Evolutionary conservation across 306 rosid genomes (phyloP).

Genomic region (Mimosa bimucronata): DNA sequence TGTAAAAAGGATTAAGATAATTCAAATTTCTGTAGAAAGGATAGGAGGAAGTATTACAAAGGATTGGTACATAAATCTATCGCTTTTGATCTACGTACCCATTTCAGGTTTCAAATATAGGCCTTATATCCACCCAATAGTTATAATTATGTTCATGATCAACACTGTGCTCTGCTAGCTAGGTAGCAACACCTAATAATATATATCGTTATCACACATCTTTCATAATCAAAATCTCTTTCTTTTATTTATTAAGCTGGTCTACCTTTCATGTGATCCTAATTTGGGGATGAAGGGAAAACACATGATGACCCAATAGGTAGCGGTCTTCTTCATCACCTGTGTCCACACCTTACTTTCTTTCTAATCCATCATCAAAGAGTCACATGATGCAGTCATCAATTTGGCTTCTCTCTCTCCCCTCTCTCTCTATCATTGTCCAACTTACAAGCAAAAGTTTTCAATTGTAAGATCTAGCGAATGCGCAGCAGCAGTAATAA

Average conservation of each 20-base stretch:
- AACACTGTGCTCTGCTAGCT: neutral
- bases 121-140: neutral
- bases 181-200: no score
- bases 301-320: conserved; percentile 44
- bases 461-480: conserved; percentile 19
- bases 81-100: no score
- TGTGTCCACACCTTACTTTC: conserved; percentile 58
- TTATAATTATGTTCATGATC: neutral
- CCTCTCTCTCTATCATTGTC: conserved; percentile 41
- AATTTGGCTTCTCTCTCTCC: conserved; percentile 24
- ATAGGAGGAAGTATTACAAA: no score
- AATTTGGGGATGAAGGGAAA: conserved; percentile 58
- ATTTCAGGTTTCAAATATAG: no score
- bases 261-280: conserved; percentile 41
- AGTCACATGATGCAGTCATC: neutral
- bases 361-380: conserved; percentile 52
- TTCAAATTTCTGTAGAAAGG: no score
- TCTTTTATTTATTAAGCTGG: neutral
- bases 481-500: neutral
- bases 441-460: conserved; percentile 58
- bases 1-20: no score
- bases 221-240: neutral
- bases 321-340: conserved; percentile 41
- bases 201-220: neutral
- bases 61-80: no score